phyloP scores from a whole-genome alignment of 805 yeast genomes.

The Yamadazyma scolyti region DNA sequence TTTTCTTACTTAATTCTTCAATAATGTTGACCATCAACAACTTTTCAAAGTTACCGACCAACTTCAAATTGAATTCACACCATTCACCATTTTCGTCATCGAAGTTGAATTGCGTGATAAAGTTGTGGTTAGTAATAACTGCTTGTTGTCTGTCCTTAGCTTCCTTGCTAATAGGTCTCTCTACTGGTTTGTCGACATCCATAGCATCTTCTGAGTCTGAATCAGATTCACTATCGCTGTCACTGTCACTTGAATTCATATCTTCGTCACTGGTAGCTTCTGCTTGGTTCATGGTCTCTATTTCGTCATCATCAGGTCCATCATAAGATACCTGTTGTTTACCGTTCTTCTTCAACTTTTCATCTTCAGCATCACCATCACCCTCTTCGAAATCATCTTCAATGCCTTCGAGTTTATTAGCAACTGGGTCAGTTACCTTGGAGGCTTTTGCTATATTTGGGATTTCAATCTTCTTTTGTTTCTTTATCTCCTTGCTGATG shows the following conservation, averaged over 20 bases:
- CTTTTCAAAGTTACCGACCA: constrained; percentile 79
- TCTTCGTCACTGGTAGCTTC: constrained; percentile 73
- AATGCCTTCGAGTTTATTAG: constrained; percentile 19
- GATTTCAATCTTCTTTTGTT: constrained; percentile 62
- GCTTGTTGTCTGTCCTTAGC: constrained; percentile 87
- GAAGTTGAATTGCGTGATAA: constrained; percentile 77
- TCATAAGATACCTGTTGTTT: constrained; percentile 92
- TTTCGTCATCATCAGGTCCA: constrained; percentile 92
- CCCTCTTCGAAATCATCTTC: constrained; percentile 36
- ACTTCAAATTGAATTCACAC: constrained; percentile 86
- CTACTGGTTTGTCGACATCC: constrained; percentile 33
- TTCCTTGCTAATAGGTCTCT: constrained; percentile 33
- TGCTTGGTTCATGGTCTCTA: constrained; percentile 82
- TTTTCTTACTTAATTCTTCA: constrained; percentile 84
- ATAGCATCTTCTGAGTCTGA: constrained; percentile 12
- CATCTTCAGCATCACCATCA: constrained; percentile 62
- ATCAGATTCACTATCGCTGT: constrained; percentile 29
- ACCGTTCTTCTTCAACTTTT: constrained; percentile 54
- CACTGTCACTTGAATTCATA: constrained; percentile 35
- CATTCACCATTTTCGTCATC: constrained; percentile 87
- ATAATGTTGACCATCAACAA: constrained; percentile 94
- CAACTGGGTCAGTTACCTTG: constrained; percentile 37
- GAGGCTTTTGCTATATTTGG: constrained; percentile 73
- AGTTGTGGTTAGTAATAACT: constrained; percentile 67
- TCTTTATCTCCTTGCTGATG: constrained; percentile 76